Base-by-base conservation (phyloP, 305 asterid species). In the Rubia balearica region DNA sequence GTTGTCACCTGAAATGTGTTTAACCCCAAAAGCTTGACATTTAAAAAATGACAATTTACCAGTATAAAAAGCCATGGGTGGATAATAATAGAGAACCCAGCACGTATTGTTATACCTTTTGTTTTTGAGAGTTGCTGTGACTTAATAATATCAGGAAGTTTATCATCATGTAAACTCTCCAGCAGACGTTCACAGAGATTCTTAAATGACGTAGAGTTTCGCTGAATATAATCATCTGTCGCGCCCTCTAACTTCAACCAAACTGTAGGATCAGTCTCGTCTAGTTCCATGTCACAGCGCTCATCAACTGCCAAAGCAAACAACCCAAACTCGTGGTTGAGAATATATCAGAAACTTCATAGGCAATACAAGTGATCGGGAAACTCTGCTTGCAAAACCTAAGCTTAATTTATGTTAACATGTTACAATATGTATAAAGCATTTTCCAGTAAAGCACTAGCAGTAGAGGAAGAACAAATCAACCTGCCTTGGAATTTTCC, bases 251-350 rank as follows among this genome's bases (percentile, higher is more conserved):
- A 82, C 84, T 87, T 95, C 67, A 84, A 78, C 99, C 98, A 95
- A 74, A 86, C 71, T 0, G 96, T 83, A 21, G 99, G 99, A 77
- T 95, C 98, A 71, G 99, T 95, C 78, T 95, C 99, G 82, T 95
- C 99, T 68, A 95, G 84, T 87, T 92, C 99, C 99, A 95, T 95
- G 69, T 83, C 99, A 83, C 98, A 92, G 19, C 98, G 96, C 73
- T 95, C 99, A 73, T 95, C 98, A 74, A 95, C 99, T 95, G 90
- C 79, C 81, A 76, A 72, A 21, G 57, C 69, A 21, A 64, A 69
- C 38, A 61, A 36, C 7, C 17, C 21, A 30, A 55, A 69, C 5
- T 38, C 38, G 38, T 30, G 71, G 48, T 68, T 68, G 42, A 67
- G 56, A 24, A 24, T 14, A 27, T 21, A 48, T 67, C 43, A 6